Percentiles rank a stretch among this genome's conserved stretches.
Conservation (phyloP, 352 stramenopile genomes). For the Globisporangium sylvaticum region DNA sequence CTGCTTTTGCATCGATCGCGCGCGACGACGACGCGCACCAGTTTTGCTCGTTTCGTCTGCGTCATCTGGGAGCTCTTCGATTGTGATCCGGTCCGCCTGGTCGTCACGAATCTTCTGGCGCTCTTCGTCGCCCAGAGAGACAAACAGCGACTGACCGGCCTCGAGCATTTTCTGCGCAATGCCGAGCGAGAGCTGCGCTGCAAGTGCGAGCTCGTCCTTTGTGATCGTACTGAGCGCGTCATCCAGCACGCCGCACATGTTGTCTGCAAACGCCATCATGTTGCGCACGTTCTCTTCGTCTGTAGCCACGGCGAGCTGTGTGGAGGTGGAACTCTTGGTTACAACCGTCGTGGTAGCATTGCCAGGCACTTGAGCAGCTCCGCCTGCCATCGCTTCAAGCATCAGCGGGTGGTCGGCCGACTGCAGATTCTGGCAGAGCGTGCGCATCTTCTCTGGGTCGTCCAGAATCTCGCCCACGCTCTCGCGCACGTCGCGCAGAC, state of each 20-base stretch:
- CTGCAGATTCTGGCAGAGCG: conserved; percentile 54
- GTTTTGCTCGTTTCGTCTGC: conserved; percentile 18
- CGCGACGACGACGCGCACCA: conserved; percentile 6
- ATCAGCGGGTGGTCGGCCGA: conserved; percentile 42
- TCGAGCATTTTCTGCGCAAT: conserved; percentile 73
- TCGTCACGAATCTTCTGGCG: conserved; percentile 30
- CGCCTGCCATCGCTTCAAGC: conserved; percentile 7
- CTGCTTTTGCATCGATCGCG: conserved; percentile 11
- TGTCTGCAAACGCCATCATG: conserved; percentile 71
- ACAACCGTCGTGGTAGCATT: not conserved
- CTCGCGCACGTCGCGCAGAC: conserved; percentile 49
- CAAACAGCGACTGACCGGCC: conserved; percentile 62
- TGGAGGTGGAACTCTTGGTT: conserved; percentile 3
- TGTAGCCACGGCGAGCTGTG: conserved; percentile 19
- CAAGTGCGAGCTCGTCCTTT: conserved; percentile 61
- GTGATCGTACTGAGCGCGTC: conserved; percentile 71
- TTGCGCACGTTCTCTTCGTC: conserved; percentile 72
- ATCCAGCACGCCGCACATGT: conserved; percentile 73
- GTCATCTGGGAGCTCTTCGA: conserved; percentile 57
- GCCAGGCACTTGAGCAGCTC: not conserved
- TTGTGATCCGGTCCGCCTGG: conserved; percentile 56
- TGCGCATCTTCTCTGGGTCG: conserved; percentile 58
- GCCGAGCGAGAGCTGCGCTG: conserved; percentile 65
- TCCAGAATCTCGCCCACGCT: conserved; percentile 58
- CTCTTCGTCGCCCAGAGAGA: conserved; percentile 69